phyloP scores from a whole-genome alignment of 2,329 filamentous ascomycete species.

The Lecanoromycetidae sp. region DNA sequence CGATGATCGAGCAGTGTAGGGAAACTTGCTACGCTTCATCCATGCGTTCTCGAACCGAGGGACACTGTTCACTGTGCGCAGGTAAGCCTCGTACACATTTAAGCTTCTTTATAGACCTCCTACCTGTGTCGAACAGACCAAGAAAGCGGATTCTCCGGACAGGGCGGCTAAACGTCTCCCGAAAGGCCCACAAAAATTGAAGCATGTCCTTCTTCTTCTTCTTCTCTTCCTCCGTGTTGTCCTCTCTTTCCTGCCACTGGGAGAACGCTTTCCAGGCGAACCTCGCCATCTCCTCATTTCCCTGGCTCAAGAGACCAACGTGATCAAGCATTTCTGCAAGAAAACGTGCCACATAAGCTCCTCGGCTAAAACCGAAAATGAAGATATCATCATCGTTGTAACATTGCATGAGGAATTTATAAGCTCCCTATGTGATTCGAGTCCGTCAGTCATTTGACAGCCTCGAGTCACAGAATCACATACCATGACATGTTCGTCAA shows the following conservation, averaged over 20 bases:
- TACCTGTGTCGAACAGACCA: slow-evolving; percentile 60
- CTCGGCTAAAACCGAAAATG: slow-evolving; percentile 63
- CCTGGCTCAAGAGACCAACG: slow-evolving; percentile 64
- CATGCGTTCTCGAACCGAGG: slow-evolving; percentile 58
- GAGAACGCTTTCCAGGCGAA: slow-evolving; percentile 54
- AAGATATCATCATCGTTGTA: slow-evolving; percentile 52
- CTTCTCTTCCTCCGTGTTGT: slow-evolving; percentile 30
- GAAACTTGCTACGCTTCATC: slow-evolving; percentile 69
- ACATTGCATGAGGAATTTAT: slow-evolving; percentile 63
- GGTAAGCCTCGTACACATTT: neutral
- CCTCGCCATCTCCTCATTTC: slow-evolving; percentile 72
- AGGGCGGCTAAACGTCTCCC: slow-evolving; percentile 67
- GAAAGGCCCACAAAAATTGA: slow-evolving; percentile 64
- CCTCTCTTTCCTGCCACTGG: slow-evolving; percentile 30
- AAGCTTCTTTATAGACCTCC: neutral
- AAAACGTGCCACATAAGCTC: slow-evolving; percentile 62
- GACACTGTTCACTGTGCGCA: slow-evolving; percentile 55
- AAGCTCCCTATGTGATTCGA: slow-evolving; percentile 40
- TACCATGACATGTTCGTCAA: slow-evolving; percentile 68
- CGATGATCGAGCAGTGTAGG: slow-evolving; percentile 47
- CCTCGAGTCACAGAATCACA: no score
- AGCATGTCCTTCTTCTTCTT: slow-evolving; percentile 51
- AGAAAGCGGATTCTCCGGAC: slow-evolving; percentile 63
- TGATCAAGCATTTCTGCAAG: slow-evolving; percentile 76
- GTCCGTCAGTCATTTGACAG: neutral